Evolutionary conservation across 495 filamentous ascomycete genomes (phyloP).

Genomic region (Talaromyces nanjingensis): DNA sequence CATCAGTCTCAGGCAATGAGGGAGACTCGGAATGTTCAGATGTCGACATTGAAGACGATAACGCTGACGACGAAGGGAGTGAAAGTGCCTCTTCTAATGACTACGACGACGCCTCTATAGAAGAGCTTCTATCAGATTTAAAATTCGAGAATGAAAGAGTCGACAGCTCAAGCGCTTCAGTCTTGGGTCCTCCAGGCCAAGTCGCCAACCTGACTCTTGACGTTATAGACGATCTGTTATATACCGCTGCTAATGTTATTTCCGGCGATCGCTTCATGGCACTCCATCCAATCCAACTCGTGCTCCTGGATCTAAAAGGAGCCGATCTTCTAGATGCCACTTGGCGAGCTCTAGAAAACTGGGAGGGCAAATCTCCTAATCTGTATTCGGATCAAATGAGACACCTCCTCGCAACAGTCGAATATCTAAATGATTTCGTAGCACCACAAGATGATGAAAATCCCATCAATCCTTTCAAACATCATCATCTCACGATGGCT

Average conservation of each 20-base stretch:
- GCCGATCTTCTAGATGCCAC: conserved; percentile 5
- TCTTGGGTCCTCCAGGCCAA: background rate
- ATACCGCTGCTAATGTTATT: background rate
- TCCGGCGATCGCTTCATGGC: background rate
- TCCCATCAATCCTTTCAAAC: background rate
- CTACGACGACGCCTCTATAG: background rate
- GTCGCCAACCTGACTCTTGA: background rate
- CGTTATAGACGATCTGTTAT: background rate
- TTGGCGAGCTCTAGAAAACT: conserved; percentile 1
- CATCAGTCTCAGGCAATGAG: background rate
- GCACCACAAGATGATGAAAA: background rate
- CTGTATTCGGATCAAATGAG: background rate
- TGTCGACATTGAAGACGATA: background rate
- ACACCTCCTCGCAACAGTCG: background rate
- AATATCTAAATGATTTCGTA: background rate
- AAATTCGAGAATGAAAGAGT: background rate
- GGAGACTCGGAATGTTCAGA: background rate
- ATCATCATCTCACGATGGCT: conserved; percentile 6
- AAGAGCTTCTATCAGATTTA: background rate
- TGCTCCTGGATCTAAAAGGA: background rate
- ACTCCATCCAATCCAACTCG: background rate
- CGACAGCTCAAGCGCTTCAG: background rate
- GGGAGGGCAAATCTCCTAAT: background rate
- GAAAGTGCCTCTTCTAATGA: background rate
- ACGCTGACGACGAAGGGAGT: conserved; percentile 3